phyloP scores from a whole-genome alignment of 495 filamentous ascomycete genomes.

The Penicillium argentinense region DNA sequence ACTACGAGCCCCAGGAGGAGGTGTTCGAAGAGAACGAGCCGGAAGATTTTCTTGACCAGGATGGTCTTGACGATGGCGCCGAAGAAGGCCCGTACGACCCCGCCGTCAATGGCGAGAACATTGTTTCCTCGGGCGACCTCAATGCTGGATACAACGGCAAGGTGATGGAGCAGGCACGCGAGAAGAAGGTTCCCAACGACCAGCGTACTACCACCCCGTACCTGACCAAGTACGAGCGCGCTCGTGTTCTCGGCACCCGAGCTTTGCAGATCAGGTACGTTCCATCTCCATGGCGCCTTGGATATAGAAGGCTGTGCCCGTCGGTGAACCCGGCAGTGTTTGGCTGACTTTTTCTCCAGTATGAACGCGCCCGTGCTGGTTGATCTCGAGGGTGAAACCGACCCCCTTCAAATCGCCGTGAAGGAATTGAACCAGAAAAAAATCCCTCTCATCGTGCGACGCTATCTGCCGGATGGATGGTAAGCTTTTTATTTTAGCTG shows the following conservation, averaged over 20 bases:
- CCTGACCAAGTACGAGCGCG: conserved; percentile 99
- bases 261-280: conserved; percentile 93
- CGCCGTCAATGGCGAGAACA: conserved; percentile 51
- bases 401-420: conserved; percentile 94
- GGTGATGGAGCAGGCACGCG: conserved; percentile 64
- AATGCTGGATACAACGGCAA: conserved; percentile 57
- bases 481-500: conserved; percentile 48
- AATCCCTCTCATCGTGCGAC: conserved; percentile 89
- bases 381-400: conserved; percentile 95
- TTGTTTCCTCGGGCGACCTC: conserved; percentile 74
- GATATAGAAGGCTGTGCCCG: not conserved
- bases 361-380: conserved; percentile 98
- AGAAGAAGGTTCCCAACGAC: conserved; percentile 88
- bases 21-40: conserved; percentile 66
- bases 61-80: conserved; percentile 40
- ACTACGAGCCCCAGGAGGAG: conserved; percentile 59
- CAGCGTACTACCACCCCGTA: conserved; percentile 92
- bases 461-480: conserved; percentile 96
- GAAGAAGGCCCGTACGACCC: conserved; percentile 55
- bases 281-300: not conserved
- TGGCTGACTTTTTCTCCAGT: conserved; percentile 46
- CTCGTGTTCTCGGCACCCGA: conserved; percentile 86
- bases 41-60: conserved; percentile 52
- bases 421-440: conserved; percentile 98
- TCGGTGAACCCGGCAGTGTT: too few species aligned